Base-by-base conservation (phyloP, 805 yeast genomes). In the Candida stauntonica region DNA sequence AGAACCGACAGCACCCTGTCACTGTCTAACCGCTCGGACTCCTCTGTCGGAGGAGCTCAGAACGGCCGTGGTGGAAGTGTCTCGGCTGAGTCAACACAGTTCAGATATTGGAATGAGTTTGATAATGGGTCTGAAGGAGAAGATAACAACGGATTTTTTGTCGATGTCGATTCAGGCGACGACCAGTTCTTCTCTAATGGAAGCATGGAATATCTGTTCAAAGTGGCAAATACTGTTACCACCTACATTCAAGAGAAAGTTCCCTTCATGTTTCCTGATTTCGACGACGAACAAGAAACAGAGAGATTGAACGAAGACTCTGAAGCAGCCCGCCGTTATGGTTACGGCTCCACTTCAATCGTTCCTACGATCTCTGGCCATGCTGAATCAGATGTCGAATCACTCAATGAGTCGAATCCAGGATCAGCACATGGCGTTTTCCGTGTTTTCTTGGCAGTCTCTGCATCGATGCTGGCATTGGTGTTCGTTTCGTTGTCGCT, bases 101-200 rank as follows among this genome's bases (percentile, higher is more conserved):
- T 51, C 29, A 55, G 80, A 32, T 79, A 79, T 54, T 79, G 85
- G 85, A 79, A 79, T 51, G 85, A 79, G 58, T 79, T 79, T 52
- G 85, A 79, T 50, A 67, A 79, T 49, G 73, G 73, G 0, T 76
- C 80, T 1, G 84, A 77, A 41, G 73, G 61, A 31, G 76, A 64
- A 41, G 67, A 64, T 23, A 64, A 56, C 24, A 63, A 52, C 24
- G 62, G 50, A 6, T 66, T 64, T 5, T 60, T 63, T 35, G 64
- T 68, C 26, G 57, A 63, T 17, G 51, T 60, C 9, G 55, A 52
- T 14, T 48, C 42, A 5, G 35, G 48, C 18, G 68, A 64, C 28
- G 68, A 58, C 11, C 42, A 39, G 17, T 41, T 54, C 17, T 50
- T 50, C 26, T 35, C 48, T 3, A 31, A 14, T 2, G 44, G 54